Conservation (phyloP, 495 filamentous ascomycete species). For the Bathelium albidoporum region DNA sequence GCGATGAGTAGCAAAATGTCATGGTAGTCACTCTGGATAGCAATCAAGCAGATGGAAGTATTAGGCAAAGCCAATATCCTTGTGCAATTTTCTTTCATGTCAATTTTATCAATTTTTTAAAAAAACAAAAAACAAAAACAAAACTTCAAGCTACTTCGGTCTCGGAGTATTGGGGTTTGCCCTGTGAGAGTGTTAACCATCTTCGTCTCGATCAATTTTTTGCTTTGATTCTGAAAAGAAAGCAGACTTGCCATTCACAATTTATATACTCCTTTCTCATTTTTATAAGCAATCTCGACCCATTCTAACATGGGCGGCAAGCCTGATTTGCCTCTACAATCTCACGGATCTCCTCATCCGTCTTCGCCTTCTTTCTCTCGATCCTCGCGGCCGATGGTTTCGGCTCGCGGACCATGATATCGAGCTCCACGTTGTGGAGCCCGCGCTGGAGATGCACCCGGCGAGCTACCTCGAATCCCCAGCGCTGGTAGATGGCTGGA, state of each 20-base stretch:
- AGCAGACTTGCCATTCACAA: background rate
- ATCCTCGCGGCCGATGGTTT: background rate
- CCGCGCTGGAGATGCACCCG: constrained; percentile 51
- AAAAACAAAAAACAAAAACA: too few species aligned
- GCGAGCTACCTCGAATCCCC: constrained; percentile 52
- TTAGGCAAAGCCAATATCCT: background rate
- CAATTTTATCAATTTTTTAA: background rate
- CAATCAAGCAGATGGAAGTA: background rate
- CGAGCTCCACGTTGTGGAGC: constrained; percentile 51
- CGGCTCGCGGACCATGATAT: constrained; percentile 69
- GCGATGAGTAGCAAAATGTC: too few species aligned
- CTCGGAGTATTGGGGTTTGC: too few species aligned
- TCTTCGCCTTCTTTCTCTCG: background rate
- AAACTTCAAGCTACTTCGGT: too few species aligned
- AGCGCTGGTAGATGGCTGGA: constrained; percentile 55
- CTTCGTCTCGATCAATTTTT: background rate
- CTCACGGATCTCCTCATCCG: background rate
- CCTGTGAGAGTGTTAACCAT: too few species aligned
- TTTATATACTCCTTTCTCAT: background rate
- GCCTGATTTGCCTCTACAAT: background rate
- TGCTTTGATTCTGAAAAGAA: background rate
- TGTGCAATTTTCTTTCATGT: background rate
- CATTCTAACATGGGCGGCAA: background rate
- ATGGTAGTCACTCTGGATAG: background rate
- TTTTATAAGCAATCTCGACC: background rate